Evolutionary conservation across 768 basidiomycete species (phyloP).

Genomic region (Phylloporus rhodoxanthus): DNA sequence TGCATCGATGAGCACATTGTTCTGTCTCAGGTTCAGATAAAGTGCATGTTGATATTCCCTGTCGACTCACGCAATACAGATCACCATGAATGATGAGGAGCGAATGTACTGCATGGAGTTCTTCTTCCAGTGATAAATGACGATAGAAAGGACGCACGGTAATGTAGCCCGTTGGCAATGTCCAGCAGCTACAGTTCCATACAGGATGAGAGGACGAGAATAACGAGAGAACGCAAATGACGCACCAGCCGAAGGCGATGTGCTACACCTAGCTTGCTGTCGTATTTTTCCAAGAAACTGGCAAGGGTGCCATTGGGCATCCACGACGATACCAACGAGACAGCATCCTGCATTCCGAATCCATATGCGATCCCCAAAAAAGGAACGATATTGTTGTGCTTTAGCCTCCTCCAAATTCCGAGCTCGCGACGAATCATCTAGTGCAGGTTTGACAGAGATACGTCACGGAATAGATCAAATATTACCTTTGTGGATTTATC

Average conservation of each 20-base stretch:
- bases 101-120: neutral
- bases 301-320: slow-evolving; percentile 20
- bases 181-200: no score
- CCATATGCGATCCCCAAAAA: neutral
- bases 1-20: no score
- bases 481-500: neutral
- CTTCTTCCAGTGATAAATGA: neutral
- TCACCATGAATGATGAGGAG: neutral
- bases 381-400: neutral
- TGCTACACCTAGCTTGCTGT: neutral
- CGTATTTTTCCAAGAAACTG: slow-evolving; percentile 10
- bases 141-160: neutral
- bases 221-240: no score
- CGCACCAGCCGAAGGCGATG: slow-evolving; percentile 3
- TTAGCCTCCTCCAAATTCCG: no score
- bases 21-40: neutral
- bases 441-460: no score
- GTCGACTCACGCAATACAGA: neutral
- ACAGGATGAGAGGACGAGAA: no score
- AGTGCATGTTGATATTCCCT: neutral
- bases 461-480: neutral
- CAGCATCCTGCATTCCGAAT: neutral
- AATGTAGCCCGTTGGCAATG: no score
- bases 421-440: no score
- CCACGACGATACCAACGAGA: slow-evolving; percentile 22